Evolutionary conservation across 2,329 filamentous ascomycete species (phyloP).

Genomic region (Apiospora kogelbergensis): DNA sequence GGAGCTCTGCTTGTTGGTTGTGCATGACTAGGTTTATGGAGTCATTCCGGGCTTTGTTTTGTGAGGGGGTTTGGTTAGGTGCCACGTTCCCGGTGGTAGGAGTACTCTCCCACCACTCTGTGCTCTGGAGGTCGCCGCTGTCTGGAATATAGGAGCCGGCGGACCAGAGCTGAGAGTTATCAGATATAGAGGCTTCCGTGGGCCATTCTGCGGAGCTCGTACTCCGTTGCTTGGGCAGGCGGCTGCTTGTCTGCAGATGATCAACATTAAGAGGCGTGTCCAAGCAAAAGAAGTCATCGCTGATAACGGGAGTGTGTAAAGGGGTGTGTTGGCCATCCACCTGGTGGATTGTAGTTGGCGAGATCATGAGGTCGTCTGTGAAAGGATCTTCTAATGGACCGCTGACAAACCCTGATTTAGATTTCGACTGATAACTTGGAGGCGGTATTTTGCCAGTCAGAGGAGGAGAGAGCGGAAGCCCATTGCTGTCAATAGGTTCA

Average conservation of each 20-base stretch:
- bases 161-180: constrained; percentile 19
- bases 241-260: constrained; percentile 13
- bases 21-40: constrained; percentile 41
- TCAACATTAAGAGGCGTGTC: constrained; percentile 18
- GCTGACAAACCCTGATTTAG: constrained; percentile 25
- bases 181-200: constrained; percentile 28
- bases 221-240: constrained; percentile 20
- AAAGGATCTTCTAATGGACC: constrained; percentile 33
- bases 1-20: constrained; percentile 38
- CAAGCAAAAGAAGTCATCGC: constrained; percentile 21
- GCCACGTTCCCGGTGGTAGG: constrained; percentile 8
- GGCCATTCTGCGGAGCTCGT: constrained; percentile 34
- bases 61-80: background rate
- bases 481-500: constrained; percentile 23
- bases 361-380: background rate
- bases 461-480: constrained; percentile 29
- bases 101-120: constrained; percentile 27
- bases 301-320: background rate
- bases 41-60: constrained; percentile 22
- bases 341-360: background rate
- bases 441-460: constrained; percentile 27
- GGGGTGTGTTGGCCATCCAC: background rate
- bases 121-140: constrained; percentile 16
- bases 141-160: constrained; percentile 20
- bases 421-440: constrained; percentile 16